phyloP scores from a whole-genome alignment of 2,329 filamentous ascomycete species.

The Clarireedia hainanense region DNA sequence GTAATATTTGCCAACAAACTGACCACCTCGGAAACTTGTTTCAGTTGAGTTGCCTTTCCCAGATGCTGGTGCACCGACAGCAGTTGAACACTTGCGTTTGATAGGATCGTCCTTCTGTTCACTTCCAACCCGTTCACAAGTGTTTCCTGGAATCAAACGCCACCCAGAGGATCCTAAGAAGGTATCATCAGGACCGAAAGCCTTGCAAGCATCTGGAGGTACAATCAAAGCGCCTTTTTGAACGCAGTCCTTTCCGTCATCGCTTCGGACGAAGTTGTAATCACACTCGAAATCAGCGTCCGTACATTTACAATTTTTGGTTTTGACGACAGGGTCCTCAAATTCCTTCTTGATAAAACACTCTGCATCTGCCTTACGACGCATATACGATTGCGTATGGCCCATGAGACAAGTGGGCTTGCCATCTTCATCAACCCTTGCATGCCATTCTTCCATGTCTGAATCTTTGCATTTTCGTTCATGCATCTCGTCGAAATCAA shows the following conservation, averaged over 20 bases:
- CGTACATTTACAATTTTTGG: slow-evolving; percentile 72
- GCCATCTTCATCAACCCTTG: slow-evolving; percentile 70
- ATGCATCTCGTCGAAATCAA: slow-evolving; percentile 79
- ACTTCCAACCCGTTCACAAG: slow-evolving; percentile 54
- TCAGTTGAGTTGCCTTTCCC: slow-evolving; percentile 58
- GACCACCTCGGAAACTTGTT: slow-evolving; percentile 53
- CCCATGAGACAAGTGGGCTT: slow-evolving; percentile 91
- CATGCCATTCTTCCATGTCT: slow-evolving; percentile 85
- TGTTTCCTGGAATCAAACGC: slow-evolving; percentile 80
- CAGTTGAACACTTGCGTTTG: slow-evolving; percentile 68
- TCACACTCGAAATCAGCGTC: slow-evolving; percentile 91
- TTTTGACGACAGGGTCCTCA: slow-evolving; percentile 63
- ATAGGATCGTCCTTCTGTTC: slow-evolving; percentile 63
- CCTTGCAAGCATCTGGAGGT: slow-evolving; percentile 67
- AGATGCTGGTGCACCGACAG: slow-evolving; percentile 43
- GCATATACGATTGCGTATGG: slow-evolving; percentile 77
- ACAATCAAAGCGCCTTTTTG: slow-evolving; percentile 49
- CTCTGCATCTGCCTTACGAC: slow-evolving; percentile 78
- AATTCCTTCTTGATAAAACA: slow-evolving; percentile 88
- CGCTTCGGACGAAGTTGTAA: slow-evolving; percentile 71
- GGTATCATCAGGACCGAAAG: slow-evolving; percentile 41
- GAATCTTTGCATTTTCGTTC: slow-evolving; percentile 74
- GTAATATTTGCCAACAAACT: slow-evolving; percentile 55
- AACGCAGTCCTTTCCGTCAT: slow-evolving; percentile 62
- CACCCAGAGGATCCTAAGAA: slow-evolving; percentile 87